A percentile compares a stretch with the other conserved stretches of the same genome.
These are phyloP conservation scores for Pisolithus microcarpus DNA, from an alignment of 768 basidiomycete genomes.

Conservation along the genomic window DNA sequence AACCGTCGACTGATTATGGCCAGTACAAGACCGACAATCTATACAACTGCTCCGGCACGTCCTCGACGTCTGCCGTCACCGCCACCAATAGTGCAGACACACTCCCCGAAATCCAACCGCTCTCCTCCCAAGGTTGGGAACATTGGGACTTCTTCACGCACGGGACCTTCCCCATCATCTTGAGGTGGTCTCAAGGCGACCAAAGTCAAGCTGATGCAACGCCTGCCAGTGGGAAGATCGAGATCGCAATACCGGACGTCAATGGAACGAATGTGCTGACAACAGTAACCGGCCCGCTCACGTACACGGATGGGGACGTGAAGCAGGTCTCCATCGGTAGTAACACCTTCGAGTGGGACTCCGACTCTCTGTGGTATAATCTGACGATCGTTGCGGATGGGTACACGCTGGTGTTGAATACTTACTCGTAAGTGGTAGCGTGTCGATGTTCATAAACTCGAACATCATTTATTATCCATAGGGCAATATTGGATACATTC, in stretches of 20 bases:
- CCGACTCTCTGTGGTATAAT: constrained; percentile 9
- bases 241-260: constrained; percentile 3
- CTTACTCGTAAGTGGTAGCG: constrained; percentile 8
- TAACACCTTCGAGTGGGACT: constrained; percentile 10
- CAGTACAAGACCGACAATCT: constrained; percentile 9
- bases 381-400: constrained; percentile 5
- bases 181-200: constrained; percentile 11
- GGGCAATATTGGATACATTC: constrained; percentile 7
- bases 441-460: too few species aligned
- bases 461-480: neutral
- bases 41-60: constrained; percentile 12
- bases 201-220: constrained; percentile 1
- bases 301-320: neutral
- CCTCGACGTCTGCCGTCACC: constrained; percentile 8
- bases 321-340: constrained; percentile 7
- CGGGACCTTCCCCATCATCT: constrained; percentile 7
- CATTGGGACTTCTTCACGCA: constrained; percentile 11
- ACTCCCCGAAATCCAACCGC: constrained; percentile 8
- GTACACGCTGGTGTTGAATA: constrained; percentile 5
- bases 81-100: constrained; percentile 9
- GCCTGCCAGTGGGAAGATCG: constrained; percentile 4
- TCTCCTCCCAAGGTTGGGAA: constrained; percentile 6
- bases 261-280: constrained; percentile 6
- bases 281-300: neutral
- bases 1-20: constrained; percentile 10